A percentile compares a stretch with the other conserved stretches of the same genome.
Conservation (phyloP, 2,329 filamentous ascomycete species). For the Pleomassaria siparia region DNA sequence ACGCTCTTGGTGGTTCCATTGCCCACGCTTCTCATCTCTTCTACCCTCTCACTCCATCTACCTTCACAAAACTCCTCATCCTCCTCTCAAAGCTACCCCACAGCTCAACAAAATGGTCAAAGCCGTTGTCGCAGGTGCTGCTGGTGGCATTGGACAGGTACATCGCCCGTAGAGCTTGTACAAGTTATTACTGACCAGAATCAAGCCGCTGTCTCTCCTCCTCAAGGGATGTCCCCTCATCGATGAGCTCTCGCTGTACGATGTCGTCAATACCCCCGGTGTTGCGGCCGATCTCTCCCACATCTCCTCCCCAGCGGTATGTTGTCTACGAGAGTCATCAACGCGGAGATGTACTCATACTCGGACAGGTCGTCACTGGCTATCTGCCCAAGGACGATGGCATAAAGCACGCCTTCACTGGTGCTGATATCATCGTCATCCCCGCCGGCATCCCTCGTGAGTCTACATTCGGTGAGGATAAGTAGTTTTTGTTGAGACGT, state of each 20-base stretch:
- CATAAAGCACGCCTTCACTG: conserved; percentile 83
- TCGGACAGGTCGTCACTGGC: conserved; percentile 70
- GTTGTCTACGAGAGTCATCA: conserved; percentile 32
- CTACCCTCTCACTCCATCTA: background rate
- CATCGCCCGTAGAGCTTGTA: conserved; percentile 22
- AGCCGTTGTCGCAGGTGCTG: conserved; percentile 79
- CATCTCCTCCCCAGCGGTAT: conserved; percentile 85
- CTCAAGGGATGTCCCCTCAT: conserved; percentile 87
- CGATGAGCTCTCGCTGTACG: conserved; percentile 93
- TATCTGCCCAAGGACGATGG: conserved; percentile 84
- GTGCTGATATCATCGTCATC: conserved; percentile 94
- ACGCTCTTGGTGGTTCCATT: conserved; percentile 9
- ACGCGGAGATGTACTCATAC: conserved; percentile 18
- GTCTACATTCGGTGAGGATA: conserved; percentile 9
- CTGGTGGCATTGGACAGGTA: conserved; percentile 98
- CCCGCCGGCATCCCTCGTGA: conserved; percentile 96
- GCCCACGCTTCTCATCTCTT: background rate
- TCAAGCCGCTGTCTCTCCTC: conserved; percentile 89
- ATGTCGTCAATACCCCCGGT: conserved; percentile 98
- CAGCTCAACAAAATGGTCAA: conserved; percentile 43
- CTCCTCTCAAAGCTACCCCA: conserved; percentile 6
- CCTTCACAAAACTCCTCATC: background rate
- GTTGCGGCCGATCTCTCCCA: conserved; percentile 96
- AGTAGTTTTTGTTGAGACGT: background rate
- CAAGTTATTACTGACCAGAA: conserved; percentile 15